phyloP scores from a whole-genome alignment of 1,284 basidiomycete genomes.

The Omphalotus olearius region DNA sequence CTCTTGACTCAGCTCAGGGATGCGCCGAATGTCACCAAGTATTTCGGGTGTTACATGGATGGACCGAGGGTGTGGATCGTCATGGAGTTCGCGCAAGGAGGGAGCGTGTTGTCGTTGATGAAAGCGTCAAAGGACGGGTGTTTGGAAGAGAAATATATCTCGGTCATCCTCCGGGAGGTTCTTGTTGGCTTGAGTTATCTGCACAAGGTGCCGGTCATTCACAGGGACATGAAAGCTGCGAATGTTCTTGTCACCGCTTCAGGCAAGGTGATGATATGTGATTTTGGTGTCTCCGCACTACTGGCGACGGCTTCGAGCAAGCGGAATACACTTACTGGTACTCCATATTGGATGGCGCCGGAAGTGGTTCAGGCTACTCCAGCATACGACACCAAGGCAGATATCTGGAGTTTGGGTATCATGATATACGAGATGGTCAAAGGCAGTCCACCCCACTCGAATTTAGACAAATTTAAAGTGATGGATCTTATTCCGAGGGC shows the following conservation, averaged over 20 bases:
- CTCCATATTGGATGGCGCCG: constrained; percentile 99
- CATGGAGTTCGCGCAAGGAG: constrained; percentile 97
- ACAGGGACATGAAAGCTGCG: constrained; percentile 95
- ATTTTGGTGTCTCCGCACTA: constrained; percentile 96
- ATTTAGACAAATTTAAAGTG: constrained; percentile 83
- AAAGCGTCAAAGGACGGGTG: constrained; percentile 78
- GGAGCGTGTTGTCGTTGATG: constrained; percentile 90
- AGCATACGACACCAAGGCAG: constrained; percentile 91
- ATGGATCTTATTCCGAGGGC: constrained; percentile 89
- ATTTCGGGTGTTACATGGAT: constrained; percentile 94
- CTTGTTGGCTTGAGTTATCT: constrained; percentile 84
- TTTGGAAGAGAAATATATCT: constrained; percentile 88
- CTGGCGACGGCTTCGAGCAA: constrained; percentile 86
- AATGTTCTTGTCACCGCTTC: constrained; percentile 88
- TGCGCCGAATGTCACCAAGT: constrained; percentile 89
- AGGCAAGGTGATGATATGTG: constrained; percentile 90
- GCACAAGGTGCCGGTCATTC: constrained; percentile 92
- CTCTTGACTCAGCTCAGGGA: constrained; percentile 88
- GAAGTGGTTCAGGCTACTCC: constrained; percentile 89
- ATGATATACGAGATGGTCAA: constrained; percentile 94
- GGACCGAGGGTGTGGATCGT: constrained; percentile 97
- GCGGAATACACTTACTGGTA: constrained; percentile 92
- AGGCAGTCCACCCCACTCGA: constrained; percentile 88
- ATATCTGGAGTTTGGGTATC: constrained; percentile 96
- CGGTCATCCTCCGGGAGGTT: constrained; percentile 87